These are phyloP conservation scores for Penicillium paneum DNA, from an alignment of 2,329 filamentous ascomycete genomes.

Conservation along the genomic window DNA sequence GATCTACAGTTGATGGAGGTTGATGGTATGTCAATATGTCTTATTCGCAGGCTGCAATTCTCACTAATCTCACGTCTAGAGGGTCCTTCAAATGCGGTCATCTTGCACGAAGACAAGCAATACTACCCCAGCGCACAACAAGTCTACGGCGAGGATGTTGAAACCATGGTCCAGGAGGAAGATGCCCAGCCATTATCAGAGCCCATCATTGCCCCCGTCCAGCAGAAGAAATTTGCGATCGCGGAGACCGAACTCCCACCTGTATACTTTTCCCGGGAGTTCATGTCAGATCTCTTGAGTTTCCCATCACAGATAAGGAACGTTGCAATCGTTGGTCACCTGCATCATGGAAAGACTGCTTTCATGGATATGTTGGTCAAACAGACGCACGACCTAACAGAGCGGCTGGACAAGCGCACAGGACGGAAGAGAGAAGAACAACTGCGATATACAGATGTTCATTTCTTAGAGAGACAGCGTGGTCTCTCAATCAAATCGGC, in stretches of 20 bases:
- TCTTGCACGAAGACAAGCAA: constrained; percentile 98
- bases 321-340: constrained; percentile 82
- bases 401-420: constrained; percentile 73
- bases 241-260: constrained; percentile 87
- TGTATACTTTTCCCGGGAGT: constrained; percentile 81
- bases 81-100: constrained; percentile 91
- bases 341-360: constrained; percentile 97
- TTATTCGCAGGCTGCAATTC: background rate
- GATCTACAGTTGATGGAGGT: constrained; percentile 91
- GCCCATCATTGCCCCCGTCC: constrained; percentile 88
- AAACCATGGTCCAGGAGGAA: constrained; percentile 94
- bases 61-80: constrained; percentile 46
- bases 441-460: constrained; percentile 89
- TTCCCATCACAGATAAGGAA: constrained; percentile 94
- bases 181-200: constrained; percentile 89
- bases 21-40: constrained; percentile 58
- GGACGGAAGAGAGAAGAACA: constrained; percentile 84
- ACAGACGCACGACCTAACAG: constrained; percentile 85
- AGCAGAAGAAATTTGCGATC: constrained; percentile 93
- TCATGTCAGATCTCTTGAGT: constrained; percentile 95
- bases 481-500: constrained; percentile 89
- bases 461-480: constrained; percentile 81
- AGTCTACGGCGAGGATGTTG: constrained; percentile 89
- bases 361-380: constrained; percentile 98
- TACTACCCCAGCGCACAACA: constrained; percentile 98